Evolutionary conservation across 768 basidiomycete genomes (phyloP), one percentile per base, ranked within the genome.

Genomic region (Panellus pusillus): DNA sequence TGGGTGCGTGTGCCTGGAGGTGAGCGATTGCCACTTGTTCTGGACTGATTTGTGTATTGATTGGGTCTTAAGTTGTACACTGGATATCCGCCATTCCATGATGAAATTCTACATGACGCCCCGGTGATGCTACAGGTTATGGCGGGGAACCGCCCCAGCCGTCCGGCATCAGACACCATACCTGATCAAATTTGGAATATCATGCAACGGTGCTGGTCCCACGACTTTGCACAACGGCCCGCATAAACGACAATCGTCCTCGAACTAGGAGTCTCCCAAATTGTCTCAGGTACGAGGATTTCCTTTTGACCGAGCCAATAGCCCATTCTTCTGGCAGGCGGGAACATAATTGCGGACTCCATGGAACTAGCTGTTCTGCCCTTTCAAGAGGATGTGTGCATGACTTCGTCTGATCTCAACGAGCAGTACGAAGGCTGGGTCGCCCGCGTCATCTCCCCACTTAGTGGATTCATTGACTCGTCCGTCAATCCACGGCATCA

Each of bases 381-480:
- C 19, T 11, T 28, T 9, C n/a, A 15, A 9, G 39, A 40, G 17
- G 39, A 35, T 12, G 9, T 40, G 8, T 35, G 38, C 38, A 46
- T 13, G 11, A 12, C 40, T 4, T 35, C 39, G 15, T 35, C 38
- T 4, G 41, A 32, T n/a, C 2, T 20, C 27, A 42, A 43, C 13
- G 19, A 24, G 3, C n/a, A 38, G 1, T 72, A 73, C 49, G 65
- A 67, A 6, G 67, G 65, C n/a, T 75, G 73, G 74, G 58, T 75
- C 0, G 63, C 65, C 1, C 66, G 68, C 1, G 65, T 70, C 13
- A 65, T 80, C 32, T 60, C 65, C 41, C 70, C 73, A 0, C 64
- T 73, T 27, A 69, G 62, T 14, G 63, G 66, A 12, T 77, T 75
- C 57, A 75, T 82, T 50, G 64, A 73, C 31, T 65, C 69, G 20